phyloP scores from a whole-genome alignment of 352 stramenopile genomes.

The Globisporangium uncinulatum region DNA sequence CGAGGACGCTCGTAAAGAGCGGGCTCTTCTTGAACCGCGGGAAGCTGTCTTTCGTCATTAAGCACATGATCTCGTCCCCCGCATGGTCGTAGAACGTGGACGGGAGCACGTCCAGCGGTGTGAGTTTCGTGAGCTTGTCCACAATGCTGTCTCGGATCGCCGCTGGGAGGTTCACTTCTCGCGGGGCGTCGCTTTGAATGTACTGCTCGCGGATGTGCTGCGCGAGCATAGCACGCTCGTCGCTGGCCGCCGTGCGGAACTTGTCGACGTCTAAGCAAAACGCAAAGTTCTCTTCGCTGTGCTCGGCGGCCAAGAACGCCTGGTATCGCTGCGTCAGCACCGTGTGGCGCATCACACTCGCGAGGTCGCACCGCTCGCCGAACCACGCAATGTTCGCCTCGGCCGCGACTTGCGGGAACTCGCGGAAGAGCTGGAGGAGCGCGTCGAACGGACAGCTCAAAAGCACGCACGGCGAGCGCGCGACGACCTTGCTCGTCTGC shows the following conservation, averaged over 20 bases:
- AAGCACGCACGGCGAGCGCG: slow-evolving; percentile 45
- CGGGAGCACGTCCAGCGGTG: slow-evolving; percentile 18
- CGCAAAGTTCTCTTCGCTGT: slow-evolving; percentile 76
- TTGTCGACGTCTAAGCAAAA: slow-evolving; percentile 69
- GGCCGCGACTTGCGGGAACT: slow-evolving; percentile 49
- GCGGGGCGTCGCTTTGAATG: slow-evolving; percentile 44
- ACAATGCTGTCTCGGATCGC: slow-evolving; percentile 46
- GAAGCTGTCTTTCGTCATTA: slow-evolving; percentile 81
- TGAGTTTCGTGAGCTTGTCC: slow-evolving; percentile 23
- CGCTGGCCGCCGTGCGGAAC: slow-evolving; percentile 24
- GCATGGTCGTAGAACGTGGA: slow-evolving; percentile 48
- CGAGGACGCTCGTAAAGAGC: slow-evolving; percentile 56
- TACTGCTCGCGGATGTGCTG: slow-evolving; percentile 48
- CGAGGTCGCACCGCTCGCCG: slow-evolving; percentile 58
- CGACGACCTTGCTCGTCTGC: slow-evolving; percentile 35
- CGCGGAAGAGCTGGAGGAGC: slow-evolving; percentile 41
- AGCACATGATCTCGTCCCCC: slow-evolving; percentile 71
- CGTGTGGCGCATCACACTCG: slow-evolving; percentile 50
- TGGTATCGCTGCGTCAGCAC: slow-evolving; percentile 56
- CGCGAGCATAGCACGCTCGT: slow-evolving; percentile 26
- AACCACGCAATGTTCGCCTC: slow-evolving; percentile 77
- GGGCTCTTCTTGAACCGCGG: slow-evolving; percentile 74
- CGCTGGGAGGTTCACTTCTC: slow-evolving; percentile 70
- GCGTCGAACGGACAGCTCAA: slow-evolving; percentile 45
- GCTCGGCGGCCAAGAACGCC: slow-evolving; percentile 60